These are phyloP conservation scores for Paraphysoderma sedebokerense DNA, from an alignment of 371 early-diverging fungal genomes.

Conservation along the genomic window DNA sequence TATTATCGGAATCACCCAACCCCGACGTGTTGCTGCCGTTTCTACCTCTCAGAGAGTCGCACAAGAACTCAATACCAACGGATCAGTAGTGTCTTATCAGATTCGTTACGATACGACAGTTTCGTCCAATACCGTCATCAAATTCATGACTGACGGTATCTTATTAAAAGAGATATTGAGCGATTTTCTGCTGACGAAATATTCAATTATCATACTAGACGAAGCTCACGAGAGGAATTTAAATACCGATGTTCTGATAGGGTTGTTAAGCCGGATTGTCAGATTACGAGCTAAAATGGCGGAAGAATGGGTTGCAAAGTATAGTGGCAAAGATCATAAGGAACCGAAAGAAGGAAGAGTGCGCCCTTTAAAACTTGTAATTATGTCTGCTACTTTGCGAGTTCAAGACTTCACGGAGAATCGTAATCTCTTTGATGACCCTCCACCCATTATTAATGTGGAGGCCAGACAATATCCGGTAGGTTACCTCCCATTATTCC, in stretches of 20 bases:
- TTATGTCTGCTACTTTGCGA: constrained; percentile 98
- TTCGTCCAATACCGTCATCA: constrained; percentile 62
- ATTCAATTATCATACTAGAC: constrained; percentile 92
- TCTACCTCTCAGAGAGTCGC: constrained; percentile 91
- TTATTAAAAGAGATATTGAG: constrained; percentile 79
- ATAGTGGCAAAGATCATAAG: not conserved
- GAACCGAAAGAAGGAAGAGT: constrained; percentile 3
- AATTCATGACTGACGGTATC: constrained; percentile 99
- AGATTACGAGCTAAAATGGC: constrained; percentile 34
- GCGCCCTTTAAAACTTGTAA: constrained; percentile 76
- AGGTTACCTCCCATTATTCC: constrained; percentile 1
- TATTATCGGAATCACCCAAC: constrained; percentile 95
- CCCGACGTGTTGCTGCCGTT: constrained; percentile 98
- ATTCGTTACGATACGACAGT: constrained; percentile 85
- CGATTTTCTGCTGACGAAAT: constrained; percentile 77
- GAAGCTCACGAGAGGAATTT: constrained; percentile 98
- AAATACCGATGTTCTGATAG: constrained; percentile 95
- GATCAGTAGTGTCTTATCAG: constrained; percentile 37
- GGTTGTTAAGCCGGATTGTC: constrained; percentile 72
- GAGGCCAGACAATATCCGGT: constrained; percentile 81
- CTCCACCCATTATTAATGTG: constrained; percentile 82
- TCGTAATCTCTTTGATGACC: constrained; percentile 35
- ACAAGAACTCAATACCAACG: constrained; percentile 58
- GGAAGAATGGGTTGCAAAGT: constrained; percentile 10
- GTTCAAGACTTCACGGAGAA: constrained; percentile 86